Base-by-base conservation (phyloP, 371 early-diverging fungal species). In the Mortierella sp. region DNA sequence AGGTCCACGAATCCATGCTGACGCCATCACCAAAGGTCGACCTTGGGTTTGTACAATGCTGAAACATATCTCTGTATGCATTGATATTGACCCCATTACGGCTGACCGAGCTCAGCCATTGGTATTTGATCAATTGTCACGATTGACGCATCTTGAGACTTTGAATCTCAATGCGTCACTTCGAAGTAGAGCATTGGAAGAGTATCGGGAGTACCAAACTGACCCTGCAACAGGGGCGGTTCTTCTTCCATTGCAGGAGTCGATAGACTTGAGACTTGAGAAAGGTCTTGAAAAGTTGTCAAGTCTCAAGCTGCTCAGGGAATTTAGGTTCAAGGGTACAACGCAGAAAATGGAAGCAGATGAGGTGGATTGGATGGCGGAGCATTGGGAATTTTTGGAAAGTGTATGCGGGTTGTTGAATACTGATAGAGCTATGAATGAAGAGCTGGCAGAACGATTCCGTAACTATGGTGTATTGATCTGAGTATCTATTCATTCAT, bases 261-360 rank as follows among this genome's bases (percentile, higher is more conserved):
- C 62, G 4, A 39, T 62, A 12, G 62, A 62, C 30, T 43, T 62
- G 14, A 5, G 62, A 45, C 62, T 62, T 35, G 62, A 62, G 11
- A 62, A 62, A 5, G 65, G 51, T 20, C 65, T 64, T 35, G 54
- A 16, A 2, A 64, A 37, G 37, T 22, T 64, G 11, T 64, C n/a
- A 12, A 20, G 35, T 5, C 37, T 49, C 16, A 20, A 49, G n/a
- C 6, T 5, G 22, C 52, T 54, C 35, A 64, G 65, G 5, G 45
- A 14, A 20, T 16, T 59, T 18, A 30, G 26, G 18, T 67, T 67
- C 14, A 58, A 22, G n/a, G 37, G 43, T 45, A 62, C 40, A 5
- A 40, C 37, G 45, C 62, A 62, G 24, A 43, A 24, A 8, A 20
- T 62, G 20, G 22, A 22, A 4, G 22, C 8, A 24, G 24, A 22